phyloP scores from a whole-genome alignment of 129 eudicot species.

The Flaveria ramosissima region DNA sequence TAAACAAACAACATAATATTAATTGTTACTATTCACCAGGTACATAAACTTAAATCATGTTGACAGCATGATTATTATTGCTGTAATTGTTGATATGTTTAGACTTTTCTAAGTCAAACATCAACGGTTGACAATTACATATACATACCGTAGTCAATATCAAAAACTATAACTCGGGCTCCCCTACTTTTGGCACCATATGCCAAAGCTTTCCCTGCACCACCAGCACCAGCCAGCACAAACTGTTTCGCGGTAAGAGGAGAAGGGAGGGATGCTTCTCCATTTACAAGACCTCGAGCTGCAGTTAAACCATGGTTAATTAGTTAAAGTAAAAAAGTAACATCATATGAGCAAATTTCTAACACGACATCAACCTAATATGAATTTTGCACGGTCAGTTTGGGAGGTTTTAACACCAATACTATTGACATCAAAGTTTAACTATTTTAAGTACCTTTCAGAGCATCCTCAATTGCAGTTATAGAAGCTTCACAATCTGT shows the following conservation, averaged over 20 bases:
- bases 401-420: too few species aligned
- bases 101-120: not conserved
- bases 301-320: not conserved
- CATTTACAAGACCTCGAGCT: conserved; percentile 52
- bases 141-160: conserved; percentile 63
- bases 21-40: not conserved
- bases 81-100: not conserved
- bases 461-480: conserved; percentile 80
- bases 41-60: not conserved
- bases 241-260: conserved; percentile 63
- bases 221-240: conserved; percentile 85
- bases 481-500: conserved; percentile 89
- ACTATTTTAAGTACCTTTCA: conserved; percentile 48
- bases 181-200: conserved; percentile 81
- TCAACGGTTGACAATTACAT: not conserved
- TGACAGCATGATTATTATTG: not conserved
- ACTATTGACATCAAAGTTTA: not conserved
- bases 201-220: conserved; percentile 89
- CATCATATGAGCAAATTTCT: not conserved
- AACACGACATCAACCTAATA: too few species aligned
- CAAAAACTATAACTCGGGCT: conserved; percentile 56
- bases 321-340: too few species aligned
- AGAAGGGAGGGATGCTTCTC: conserved; percentile 47
- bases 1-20: conserved; percentile 13
- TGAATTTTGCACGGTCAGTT: too few species aligned